A percentile compares a stretch with the other conserved stretches of the same genome.
Conservation (phyloP, 768 basidiomycete species). For the Termitomyces sp. region DNA sequence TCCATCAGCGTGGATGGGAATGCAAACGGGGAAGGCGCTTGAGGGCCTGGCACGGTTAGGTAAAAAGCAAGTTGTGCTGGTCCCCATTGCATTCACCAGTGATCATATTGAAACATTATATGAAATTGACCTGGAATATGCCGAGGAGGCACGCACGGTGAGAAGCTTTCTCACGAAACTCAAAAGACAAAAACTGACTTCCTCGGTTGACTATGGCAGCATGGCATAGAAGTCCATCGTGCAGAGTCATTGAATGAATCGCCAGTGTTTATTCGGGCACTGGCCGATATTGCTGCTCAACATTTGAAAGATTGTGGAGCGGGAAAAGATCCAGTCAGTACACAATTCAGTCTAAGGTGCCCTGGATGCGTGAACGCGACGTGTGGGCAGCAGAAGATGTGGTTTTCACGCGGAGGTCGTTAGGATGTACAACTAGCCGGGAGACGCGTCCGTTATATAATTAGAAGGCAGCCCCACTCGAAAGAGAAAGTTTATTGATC, state of each 20-base stretch:
- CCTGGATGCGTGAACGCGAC: constrained; percentile 90
- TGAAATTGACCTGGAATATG: constrained; percentile 93
- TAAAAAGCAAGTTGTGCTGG: constrained; percentile 70
- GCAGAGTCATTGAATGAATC: constrained; percentile 92
- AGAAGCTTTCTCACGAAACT: constrained; percentile 19
- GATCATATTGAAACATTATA: constrained; percentile 99
- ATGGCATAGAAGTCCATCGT: constrained; percentile 84
- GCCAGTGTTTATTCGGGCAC: constrained; percentile 90
- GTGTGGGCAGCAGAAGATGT: constrained; percentile 83
- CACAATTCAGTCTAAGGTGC: constrained; percentile 84
- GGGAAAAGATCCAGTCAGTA: constrained; percentile 62
- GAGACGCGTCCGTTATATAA: neutral
- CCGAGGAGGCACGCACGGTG: constrained; percentile 86
- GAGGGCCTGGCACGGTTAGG: constrained; percentile 80
- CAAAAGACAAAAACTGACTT: constrained; percentile 4
- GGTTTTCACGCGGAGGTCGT: constrained; percentile 77
- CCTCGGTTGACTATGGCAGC: constrained; percentile 39
- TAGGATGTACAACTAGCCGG: constrained; percentile 17
- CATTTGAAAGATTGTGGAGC: constrained; percentile 64
- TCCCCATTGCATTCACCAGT: constrained; percentile 97
- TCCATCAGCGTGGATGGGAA: constrained; percentile 97
- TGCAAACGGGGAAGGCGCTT: constrained; percentile 88
- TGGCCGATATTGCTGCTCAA: constrained; percentile 83
- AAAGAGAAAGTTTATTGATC: neutral
- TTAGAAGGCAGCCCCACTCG: constrained; percentile 1